These are phyloP conservation scores for Pulveroboletus sp. DNA, from an alignment of 768 basidiomycete genomes.

Conservation along the genomic window DNA sequence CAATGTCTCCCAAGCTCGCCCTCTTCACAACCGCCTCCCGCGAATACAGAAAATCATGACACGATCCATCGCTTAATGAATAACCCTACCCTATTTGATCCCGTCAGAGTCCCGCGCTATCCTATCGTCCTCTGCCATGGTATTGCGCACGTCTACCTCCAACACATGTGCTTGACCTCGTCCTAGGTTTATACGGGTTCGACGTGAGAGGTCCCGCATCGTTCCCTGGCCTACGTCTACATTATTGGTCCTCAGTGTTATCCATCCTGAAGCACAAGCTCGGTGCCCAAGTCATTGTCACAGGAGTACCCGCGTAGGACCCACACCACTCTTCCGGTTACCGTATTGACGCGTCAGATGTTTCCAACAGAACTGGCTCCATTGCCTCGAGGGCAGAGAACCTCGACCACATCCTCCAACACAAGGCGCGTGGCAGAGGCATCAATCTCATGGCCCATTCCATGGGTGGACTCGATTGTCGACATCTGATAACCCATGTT, in stretches of 20 bases:
- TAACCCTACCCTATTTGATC: constrained; percentile 76
- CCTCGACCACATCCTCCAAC: constrained; percentile 67
- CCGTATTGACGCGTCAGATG: not conserved
- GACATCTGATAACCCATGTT: constrained; percentile 85
- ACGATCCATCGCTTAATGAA: constrained; percentile 65
- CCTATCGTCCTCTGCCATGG: constrained; percentile 97
- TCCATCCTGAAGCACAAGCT: constrained; percentile 72
- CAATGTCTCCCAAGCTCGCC: not conserved
- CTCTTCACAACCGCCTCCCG: constrained; percentile 16
- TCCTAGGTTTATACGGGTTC: constrained; percentile 86
- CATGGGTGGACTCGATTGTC: constrained; percentile 96
- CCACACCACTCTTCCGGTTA: not conserved
- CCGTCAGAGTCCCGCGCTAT: constrained; percentile 73
- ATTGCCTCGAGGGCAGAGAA: constrained; percentile 74
- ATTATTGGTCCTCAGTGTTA: constrained; percentile 93
- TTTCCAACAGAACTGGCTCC: constrained; percentile 70
- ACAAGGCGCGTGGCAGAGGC: constrained; percentile 65
- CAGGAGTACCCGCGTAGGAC: constrained; percentile 85
- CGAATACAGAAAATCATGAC: constrained; percentile 32
- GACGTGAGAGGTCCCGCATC: constrained; percentile 81
- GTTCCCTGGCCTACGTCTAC: constrained; percentile 79
- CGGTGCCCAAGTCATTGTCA: constrained; percentile 93
- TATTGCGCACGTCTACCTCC: constrained; percentile 25
- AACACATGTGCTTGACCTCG: not conserved
- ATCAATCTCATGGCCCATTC: constrained; percentile 95